Percentiles rank a stretch among this genome's conserved stretches.
Conservation (phyloP, 1,284 basidiomycete species). For the Hymenochaete sp. region DNA sequence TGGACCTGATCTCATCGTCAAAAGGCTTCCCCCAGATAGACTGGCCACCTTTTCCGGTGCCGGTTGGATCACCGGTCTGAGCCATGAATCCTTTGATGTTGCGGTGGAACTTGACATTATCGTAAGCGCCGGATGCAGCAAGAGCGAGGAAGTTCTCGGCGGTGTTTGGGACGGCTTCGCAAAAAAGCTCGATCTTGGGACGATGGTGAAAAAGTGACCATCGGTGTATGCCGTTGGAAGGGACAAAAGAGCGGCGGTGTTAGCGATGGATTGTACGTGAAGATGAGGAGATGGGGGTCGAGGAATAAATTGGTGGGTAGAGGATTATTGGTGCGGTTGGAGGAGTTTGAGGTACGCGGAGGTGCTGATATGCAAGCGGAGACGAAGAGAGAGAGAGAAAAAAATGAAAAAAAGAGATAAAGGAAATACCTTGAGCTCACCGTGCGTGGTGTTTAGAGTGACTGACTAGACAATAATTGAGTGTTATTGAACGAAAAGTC, state of each 20-base stretch:
- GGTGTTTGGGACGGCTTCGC: constrained; percentile 89
- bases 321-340: no score
- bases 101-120: constrained; percentile 83
- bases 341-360: constrained; percentile 7
- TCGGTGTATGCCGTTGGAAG: no score
- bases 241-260: no score
- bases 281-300: no score
- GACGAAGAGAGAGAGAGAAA: background rate
- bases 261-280: no score
- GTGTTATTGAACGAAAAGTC: constrained; percentile 1
- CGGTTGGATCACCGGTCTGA: constrained; percentile 84
- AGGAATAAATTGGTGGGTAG: no score
- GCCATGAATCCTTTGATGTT: constrained; percentile 96
- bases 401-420: constrained; percentile 2
- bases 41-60: constrained; percentile 75
- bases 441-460: constrained; percentile 87
- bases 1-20: constrained; percentile 83
- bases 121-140: constrained; percentile 84
- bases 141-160: constrained; percentile 98
- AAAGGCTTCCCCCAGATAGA: constrained; percentile 85
- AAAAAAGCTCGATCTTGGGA: constrained; percentile 87
- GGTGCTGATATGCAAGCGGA: no score
- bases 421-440: constrained; percentile 79
- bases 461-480: constrained; percentile 52
- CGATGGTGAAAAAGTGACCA: background rate